Evolutionary conservation across 139 green algal genomes (phyloP), one percentile per base, ranked within the genome.

Genomic region (Haematococcus sp.): DNA sequence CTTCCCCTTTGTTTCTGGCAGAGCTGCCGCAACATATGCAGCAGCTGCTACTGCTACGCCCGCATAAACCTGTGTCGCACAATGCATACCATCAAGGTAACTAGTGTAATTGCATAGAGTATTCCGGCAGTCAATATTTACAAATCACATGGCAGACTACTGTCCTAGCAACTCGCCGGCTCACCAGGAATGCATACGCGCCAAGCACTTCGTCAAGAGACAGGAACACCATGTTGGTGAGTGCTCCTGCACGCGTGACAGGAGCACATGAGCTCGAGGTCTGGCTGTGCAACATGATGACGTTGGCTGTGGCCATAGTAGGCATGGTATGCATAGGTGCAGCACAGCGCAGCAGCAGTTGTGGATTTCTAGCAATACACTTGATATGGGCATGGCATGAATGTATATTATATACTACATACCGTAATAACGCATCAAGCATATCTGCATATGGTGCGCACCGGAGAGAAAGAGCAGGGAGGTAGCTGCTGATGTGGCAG

Each of bases 1-100:
- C 40, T 65, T 46, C 1, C 89, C 90, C 71, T 88, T 89, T 2
- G 91, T 96, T 63, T 96, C 91, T 0, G 91, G 91, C 40, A 96
- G 70, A 5, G 40, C n/a, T 1, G 63, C 22, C 9, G 65, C 81
- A 5, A 88, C 84, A 28, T 86, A 95, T 28, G 84, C 76, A 0
- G 63, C 89, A 2, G 65, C 71, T 0, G 59, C 65, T 0, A 77
- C 68, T 1, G 87, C 81, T 19, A 93, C 59, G 19, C 23, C 58
- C 0, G 67, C 88, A 73, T 90, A 95, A 11, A 49, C 40, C 40
- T 49, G 40, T 19, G 40, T 11, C 7, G 11, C 40, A 11, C n/a
- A 49, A 49, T 49, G 7, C 40, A 49, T 11, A 49, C 7, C 40
- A 49, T 7, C 40, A 49, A 19, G 40, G n/a, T n/a, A n/a, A n/a